Base-by-base conservation (phyloP, 768 basidiomycete species). In the Mrakia hoshinonis region DNA sequence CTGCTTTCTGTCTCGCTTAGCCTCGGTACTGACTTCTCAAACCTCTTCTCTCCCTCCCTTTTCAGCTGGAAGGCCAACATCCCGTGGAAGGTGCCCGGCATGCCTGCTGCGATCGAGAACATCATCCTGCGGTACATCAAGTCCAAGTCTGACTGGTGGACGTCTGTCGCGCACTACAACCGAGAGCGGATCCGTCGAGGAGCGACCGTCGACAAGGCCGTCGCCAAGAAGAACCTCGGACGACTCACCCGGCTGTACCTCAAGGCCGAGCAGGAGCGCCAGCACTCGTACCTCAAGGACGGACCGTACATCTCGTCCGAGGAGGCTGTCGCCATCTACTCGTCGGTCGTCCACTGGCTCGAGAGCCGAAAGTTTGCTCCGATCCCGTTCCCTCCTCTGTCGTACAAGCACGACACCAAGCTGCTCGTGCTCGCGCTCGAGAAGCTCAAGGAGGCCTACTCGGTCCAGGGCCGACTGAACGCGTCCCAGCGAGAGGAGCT, bases 71-170 rank as follows among this genome's bases (percentile, higher is more conserved):
- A 82, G 76, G 81, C 81, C 55, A 83, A 82, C 86, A 88, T 99
- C 76, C 96, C 96, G 26, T 99, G 96, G 96, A 98, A 98, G 81
- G 29, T 20, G 24, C 15, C 38, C n/a, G 96, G 96, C 48, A 98
- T 98, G 96, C 93, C 93, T 0, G 97, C 96, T 0, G 92, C 96
- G 13, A 96, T 99, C 74, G 96, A 99, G 81, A 98, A 98, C 80
- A 97, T 99, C 80, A 97, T 99, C 74, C 81, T 99, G 51, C 89
- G 95, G 65, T 99, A 97, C 81, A 94, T 98, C 85, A 99, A 99
- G 84, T 90, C 89, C 81, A 99, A 99, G 83, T 91, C 94, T 26
- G 95, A 99, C 79, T 97, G 95, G 95, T 98, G 93, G 92, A 89
- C 89, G 79, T 94, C 90, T 83, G 93, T 96, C 74, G 93, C 95